Conservation (phyloP, 2,329 filamentous ascomycete species). For the Curvularia verruculosa region DNA sequence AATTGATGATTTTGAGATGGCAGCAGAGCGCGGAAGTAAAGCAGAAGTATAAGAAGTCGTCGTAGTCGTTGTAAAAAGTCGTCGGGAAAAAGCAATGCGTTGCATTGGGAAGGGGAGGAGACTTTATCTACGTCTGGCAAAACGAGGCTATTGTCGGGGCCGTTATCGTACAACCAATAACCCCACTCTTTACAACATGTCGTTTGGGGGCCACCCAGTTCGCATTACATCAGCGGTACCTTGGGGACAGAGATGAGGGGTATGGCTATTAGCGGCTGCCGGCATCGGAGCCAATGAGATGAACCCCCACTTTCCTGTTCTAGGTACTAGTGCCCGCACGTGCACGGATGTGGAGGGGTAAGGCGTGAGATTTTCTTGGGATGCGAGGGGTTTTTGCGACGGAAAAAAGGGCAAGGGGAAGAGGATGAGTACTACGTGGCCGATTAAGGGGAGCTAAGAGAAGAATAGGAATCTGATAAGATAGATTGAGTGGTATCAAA, state of each 20-base stretch:
- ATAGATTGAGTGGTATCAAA: not conserved
- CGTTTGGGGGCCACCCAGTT: not conserved
- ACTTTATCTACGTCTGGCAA: constrained; percentile 29
- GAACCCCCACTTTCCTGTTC: constrained; percentile 1
- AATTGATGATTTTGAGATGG: not conserved
- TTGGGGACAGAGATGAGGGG: constrained; percentile 1
- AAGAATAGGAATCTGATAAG: not conserved
- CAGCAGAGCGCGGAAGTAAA: not conserved
- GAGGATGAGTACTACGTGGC: not conserved
- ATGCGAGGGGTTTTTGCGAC: constrained; percentile 7
- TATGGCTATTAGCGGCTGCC: not conserved
- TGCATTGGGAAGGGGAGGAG: constrained; percentile 5
- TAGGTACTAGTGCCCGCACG: not conserved
- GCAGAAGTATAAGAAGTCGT: not conserved
- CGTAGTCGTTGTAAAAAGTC: not conserved
- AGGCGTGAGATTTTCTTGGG: constrained; percentile 8
- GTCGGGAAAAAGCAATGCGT: not conserved
- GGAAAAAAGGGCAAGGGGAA: not conserved
- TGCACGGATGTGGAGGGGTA: constrained; percentile 17
- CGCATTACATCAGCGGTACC: not conserved
- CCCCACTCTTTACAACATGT: not conserved
- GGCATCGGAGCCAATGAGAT: not conserved
- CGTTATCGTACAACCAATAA: constrained; percentile 17
- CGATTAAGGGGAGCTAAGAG: too few species aligned
- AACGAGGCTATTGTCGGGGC: constrained; percentile 32